phyloP scores from a whole-genome alignment of 2,329 filamentous ascomycete genomes.

The Alternaria longipes region DNA sequence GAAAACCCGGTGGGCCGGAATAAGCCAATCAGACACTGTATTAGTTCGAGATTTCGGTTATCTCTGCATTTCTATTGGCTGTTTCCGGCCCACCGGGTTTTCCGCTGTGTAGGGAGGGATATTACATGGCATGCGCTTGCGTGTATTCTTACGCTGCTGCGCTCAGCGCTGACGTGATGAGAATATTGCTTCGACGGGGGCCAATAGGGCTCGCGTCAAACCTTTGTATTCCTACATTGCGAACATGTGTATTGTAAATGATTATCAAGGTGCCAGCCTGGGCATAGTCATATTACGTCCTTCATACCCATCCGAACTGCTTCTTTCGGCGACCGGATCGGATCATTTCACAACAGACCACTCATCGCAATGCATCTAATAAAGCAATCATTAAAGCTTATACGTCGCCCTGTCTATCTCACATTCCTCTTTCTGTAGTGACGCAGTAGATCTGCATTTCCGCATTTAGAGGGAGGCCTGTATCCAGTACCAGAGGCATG shows the following conservation, averaged over 20 bases:
- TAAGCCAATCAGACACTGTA: no score
- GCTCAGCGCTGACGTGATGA: background rate
- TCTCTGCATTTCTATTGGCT: no score
- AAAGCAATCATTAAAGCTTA: conserved; percentile 10
- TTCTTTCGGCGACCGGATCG: background rate
- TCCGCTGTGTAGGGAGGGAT: no score
- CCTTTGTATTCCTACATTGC: background rate
- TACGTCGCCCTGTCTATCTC: conserved; percentile 6
- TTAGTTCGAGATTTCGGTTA: no score
- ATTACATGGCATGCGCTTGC: background rate
- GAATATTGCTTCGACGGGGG: background rate
- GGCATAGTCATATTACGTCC: background rate
- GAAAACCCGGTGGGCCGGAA: no score
- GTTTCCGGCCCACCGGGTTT: no score
- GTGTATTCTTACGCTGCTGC: background rate
- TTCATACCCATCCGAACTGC: background rate
- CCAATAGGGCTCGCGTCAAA: background rate
- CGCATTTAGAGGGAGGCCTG: background rate
- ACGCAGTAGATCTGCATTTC: background rate
- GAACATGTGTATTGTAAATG: background rate
- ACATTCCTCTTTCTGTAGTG: background rate
- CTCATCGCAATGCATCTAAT: background rate
- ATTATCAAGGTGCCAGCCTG: background rate
- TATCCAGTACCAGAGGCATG: conserved; percentile 4
- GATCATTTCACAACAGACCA: background rate